These are phyloP conservation scores for Pluteus cervinus DNA, from an alignment of 768 basidiomycete species.

Conservation along the genomic window DNA sequence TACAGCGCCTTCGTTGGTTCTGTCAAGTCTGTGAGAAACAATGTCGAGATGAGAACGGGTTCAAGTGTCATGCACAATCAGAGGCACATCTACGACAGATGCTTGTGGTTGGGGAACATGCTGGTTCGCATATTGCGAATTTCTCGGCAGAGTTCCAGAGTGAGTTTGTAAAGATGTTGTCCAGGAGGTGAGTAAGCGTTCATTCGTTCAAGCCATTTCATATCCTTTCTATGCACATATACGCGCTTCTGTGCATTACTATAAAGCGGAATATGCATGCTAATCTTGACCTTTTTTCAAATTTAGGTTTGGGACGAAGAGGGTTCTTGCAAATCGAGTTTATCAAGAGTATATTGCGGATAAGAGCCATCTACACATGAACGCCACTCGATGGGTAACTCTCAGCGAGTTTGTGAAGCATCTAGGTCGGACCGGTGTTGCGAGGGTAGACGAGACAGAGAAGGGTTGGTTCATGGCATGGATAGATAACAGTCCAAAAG, in stretches of 20 bases:
- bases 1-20: conserved; percentile 95
- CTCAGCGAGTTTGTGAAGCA: conserved; percentile 94
- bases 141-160: conserved; percentile 87
- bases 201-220: neutral
- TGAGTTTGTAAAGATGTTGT: conserved; percentile 87
- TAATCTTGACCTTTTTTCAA: conserved; percentile 3
- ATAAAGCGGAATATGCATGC: neutral
- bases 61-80: conserved; percentile 89
- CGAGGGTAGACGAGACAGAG: conserved; percentile 95
- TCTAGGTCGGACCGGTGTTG: conserved; percentile 79
- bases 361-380: conserved; percentile 96
- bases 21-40: conserved; percentile 99
- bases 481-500: conserved; percentile 96
- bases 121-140: conserved; percentile 85
- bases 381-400: conserved; percentile 95
- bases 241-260: neutral
- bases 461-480: conserved; percentile 97
- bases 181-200: conserved; percentile 54
- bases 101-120: conserved; percentile 94
- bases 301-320: conserved; percentile 83
- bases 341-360: conserved; percentile 98
- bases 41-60: conserved; percentile 97
- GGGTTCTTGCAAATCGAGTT: conserved; percentile 89
- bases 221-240: neutral
- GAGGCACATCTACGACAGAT: conserved; percentile 94